phyloP scores from a whole-genome alignment of 768 basidiomycete species.

The Paxillus ammoniavirescens region DNA sequence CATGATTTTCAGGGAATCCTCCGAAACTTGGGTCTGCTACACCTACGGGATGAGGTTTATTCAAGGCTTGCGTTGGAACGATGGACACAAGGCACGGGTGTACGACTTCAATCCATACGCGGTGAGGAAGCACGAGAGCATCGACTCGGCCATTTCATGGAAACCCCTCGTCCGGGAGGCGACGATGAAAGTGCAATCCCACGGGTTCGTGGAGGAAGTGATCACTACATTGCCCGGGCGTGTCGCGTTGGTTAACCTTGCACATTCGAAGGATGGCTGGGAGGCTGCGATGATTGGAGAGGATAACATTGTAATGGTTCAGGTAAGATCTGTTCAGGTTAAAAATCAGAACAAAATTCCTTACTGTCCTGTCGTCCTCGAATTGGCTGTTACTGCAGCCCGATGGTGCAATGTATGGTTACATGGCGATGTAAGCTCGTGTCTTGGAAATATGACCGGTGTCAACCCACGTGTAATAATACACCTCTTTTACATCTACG shows the following conservation, averaged over 20 bases:
- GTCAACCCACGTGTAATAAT: background rate
- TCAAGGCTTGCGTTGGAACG: slow-evolving; percentile 22
- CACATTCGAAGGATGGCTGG: slow-evolving; percentile 19
- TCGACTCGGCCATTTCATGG: slow-evolving; percentile 10
- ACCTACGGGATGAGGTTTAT: slow-evolving; percentile 35
- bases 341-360: no score
- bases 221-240: slow-evolving; percentile 29
- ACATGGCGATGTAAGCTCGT: slow-evolving; percentile 26
- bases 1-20: slow-evolving; percentile 26
- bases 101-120: slow-evolving; percentile 35
- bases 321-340: slow-evolving; percentile 16
- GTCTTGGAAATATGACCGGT: background rate
- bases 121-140: slow-evolving; percentile 10
- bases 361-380: background rate
- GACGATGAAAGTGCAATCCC: slow-evolving; percentile 7
- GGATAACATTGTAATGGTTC: slow-evolving; percentile 33
- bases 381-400: slow-evolving; percentile 11
- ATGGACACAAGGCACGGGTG: slow-evolving; percentile 17
- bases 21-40: slow-evolving; percentile 36
- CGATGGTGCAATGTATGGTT: slow-evolving; percentile 15
- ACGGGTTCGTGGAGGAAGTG: slow-evolving; percentile 23
- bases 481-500: no score
- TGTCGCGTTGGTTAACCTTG: slow-evolving; percentile 17
- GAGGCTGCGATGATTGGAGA: slow-evolving; percentile 36
- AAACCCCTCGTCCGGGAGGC: slow-evolving; percentile 15